Base-by-base conservation (phyloP, 306 rosid species). In the Nissolia schottii region DNA sequence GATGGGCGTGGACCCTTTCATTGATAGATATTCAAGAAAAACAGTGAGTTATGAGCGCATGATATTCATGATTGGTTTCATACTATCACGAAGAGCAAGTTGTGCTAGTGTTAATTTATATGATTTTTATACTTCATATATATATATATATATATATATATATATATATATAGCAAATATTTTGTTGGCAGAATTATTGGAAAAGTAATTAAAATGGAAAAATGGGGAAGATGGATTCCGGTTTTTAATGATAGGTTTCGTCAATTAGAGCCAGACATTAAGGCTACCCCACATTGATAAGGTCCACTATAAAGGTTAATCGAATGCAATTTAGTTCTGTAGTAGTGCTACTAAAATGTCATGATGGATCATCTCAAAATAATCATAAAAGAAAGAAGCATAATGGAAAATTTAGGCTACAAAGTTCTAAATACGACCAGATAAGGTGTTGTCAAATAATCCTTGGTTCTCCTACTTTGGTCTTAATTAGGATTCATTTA, bases 191-290 rank as follows among this genome's bases (percentile, higher is more conserved):
- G 6, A 77, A 16, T 57, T 77, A 69, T 61, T 12, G 9, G 27
- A 29, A 51, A 51, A 35, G 64, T 48, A 48, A 35, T n/a, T n/a
- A 59, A 76, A 24, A 16, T 16, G 70, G 10, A 27, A 19, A 53
- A 53, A 12, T 6, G 63, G 6, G 31, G 59, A 7, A 45, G 14
- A n/a, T n/a, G 24, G 10, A 34, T 71, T 64, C 20, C 19, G 41
- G 37, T 38, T 60, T n/a, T 40, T 69, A 70, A 50, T 77, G 25
- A 48, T 49, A 76, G 51, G 61, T 10, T 49, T 77, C 65, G 35
- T 60, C 65, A 69, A 69, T 48, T 48, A 14, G 51, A 57, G 15
- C 71, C 40, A 60, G 60, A 37, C 31, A 24, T 48, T 53, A 40
- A 27, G 35, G 25, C 31, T 13, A 29, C 20, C 66, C 77, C 50